Evolutionary conservation across 139 green algal species (phyloP).

Genomic region (Tetradesmus obliquus): DNA sequence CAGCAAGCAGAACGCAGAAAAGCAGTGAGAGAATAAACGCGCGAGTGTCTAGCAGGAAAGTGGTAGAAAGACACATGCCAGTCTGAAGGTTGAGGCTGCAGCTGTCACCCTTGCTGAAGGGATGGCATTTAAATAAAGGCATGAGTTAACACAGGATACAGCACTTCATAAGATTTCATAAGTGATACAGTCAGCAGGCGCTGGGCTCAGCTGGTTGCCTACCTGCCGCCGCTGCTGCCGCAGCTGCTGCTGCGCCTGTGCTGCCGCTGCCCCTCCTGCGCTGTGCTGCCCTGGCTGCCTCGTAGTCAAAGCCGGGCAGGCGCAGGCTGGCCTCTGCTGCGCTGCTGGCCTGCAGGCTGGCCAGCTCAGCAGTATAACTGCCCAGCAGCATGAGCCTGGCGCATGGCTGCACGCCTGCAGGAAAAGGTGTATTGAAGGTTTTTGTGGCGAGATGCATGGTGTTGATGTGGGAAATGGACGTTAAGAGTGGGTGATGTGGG

Average conservation of each 20-base stretch:
- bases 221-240: constrained; percentile 14
- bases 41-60: neutral
- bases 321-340: constrained; percentile 48
- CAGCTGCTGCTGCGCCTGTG: constrained; percentile 68
- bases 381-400: constrained; percentile 21
- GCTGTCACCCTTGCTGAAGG: too few species aligned
- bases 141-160: too few species aligned
- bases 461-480: too few species aligned
- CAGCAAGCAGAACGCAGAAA: neutral
- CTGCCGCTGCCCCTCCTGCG: constrained; percentile 18
- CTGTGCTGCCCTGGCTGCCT: constrained; percentile 55
- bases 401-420: constrained; percentile 34
- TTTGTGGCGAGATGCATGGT: too few species aligned
- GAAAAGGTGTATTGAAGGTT: neutral
- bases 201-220: neutral
- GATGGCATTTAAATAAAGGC: too few species aligned
- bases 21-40: neutral
- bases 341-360: neutral
- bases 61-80: too few species aligned
- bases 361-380: constrained; percentile 22
- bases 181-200: too few species aligned
- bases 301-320: constrained; percentile 72
- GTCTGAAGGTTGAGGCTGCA: too few species aligned
- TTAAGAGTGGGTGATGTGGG: too few species aligned
- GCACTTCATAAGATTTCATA: too few species aligned